Conservation (phyloP, 352 stramenopile genomes). For the Phytopythium ostracodes region DNA sequence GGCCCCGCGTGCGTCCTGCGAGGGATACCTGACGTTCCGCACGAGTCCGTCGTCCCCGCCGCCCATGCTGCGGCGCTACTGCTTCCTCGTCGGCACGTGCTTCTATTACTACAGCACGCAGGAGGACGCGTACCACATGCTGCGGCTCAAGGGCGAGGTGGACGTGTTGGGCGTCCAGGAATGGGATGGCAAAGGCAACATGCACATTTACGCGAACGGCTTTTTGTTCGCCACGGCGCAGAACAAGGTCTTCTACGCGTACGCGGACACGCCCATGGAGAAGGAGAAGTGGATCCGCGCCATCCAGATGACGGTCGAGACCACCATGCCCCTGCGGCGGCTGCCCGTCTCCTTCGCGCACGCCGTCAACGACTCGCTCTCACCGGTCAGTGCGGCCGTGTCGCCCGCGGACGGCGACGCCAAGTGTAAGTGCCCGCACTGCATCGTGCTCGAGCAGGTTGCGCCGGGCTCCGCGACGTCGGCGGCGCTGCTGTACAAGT, state of each 20-base stretch:
- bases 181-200: conserved; percentile 91
- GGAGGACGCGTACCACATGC: conserved; percentile 88
- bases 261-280: conserved; percentile 85
- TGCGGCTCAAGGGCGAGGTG: conserved; percentile 82
- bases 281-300: conserved; percentile 89
- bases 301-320: conserved; percentile 84
- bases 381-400: conserved; percentile 44
- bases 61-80: conserved; percentile 84
- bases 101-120: conserved; percentile 91
- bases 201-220: conserved; percentile 89
- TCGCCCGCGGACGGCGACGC: conserved; percentile 51
- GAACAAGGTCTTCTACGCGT: conserved; percentile 89
- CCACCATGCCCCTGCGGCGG: conserved; percentile 68
- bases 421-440: conserved; percentile 68
- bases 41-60: conserved; percentile 83
- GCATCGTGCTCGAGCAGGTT: conserved; percentile 35
- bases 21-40: conserved; percentile 84
- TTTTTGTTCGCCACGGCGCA: conserved; percentile 87
- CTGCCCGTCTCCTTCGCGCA: conserved; percentile 43
- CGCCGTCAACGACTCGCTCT: conserved; percentile 37
- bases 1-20: conserved; percentile 71
- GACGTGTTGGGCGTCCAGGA: conserved; percentile 88
- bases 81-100: conserved; percentile 84
- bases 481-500: conserved; percentile 66
- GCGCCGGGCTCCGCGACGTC: conserved; percentile 15